Conservation (phyloP, 208 protist genomes). For the Acanthamoeba healyi region DNA sequence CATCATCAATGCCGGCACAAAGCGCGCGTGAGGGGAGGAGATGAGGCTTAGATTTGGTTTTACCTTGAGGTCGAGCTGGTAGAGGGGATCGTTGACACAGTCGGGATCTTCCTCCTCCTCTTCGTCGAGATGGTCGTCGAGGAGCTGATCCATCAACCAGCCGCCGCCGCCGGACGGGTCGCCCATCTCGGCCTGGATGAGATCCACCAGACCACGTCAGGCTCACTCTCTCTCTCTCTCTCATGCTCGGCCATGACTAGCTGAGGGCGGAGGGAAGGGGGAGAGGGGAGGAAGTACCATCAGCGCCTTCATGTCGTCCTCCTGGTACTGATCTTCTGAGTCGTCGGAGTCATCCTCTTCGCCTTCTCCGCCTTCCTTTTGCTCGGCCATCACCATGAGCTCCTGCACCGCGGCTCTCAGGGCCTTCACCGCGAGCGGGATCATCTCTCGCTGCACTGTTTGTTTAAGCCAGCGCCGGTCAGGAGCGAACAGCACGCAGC, state of each 20-base stretch:
- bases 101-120: conserved; percentile 67
- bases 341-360: not conserved
- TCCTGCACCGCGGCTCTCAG: conserved; percentile 12
- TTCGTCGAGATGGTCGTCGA: conserved; percentile 61
- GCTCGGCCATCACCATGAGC: conserved; percentile 56
- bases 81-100: conserved; percentile 62
- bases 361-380: conserved; percentile 10
- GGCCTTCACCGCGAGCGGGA: conserved; percentile 23
- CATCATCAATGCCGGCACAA: not conserved
- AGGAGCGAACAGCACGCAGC: too few relatives aligned
- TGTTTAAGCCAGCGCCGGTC: not conserved
- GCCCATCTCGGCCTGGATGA: conserved; percentile 5
- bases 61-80: conserved; percentile 65
- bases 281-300: not conserved
- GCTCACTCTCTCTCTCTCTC: too few relatives aligned
- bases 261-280: not conserved
- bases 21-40: not conserved
- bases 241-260: too few relatives aligned
- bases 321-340: not conserved
- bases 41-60: not conserved
- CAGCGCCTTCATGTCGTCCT: conserved; percentile 59
- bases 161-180: not conserved
- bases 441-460: not conserved
- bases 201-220: too few relatives aligned
- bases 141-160: conserved; percentile 49